These are phyloP conservation scores for Saccharomycopsis sp. DNA, from an alignment of 805 yeast species.

Conservation along the genomic window DNA sequence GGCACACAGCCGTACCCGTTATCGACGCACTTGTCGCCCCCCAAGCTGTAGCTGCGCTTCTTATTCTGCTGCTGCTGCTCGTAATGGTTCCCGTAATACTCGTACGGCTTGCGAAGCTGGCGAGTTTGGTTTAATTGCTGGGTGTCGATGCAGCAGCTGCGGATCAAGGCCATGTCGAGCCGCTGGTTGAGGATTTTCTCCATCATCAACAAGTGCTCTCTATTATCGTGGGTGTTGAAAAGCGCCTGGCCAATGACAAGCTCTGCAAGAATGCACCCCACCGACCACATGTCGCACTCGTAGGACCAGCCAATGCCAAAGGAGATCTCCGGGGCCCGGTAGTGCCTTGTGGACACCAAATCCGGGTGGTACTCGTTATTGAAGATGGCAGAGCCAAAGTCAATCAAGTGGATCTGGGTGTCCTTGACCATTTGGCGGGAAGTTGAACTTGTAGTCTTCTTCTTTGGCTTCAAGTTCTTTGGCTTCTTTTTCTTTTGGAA, in stretches of 20 bases:
- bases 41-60: conserved; percentile 2
- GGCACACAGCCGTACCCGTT: conserved; percentile 19
- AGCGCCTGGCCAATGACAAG: conserved; percentile 88
- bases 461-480: neutral
- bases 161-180: conserved; percentile 34
- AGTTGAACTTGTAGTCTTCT: neutral
- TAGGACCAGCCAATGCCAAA: conserved; percentile 94
- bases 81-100: conserved; percentile 14
- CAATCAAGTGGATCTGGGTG: conserved; percentile 83
- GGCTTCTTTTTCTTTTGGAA: neutral
- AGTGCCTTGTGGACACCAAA: conserved; percentile 90
- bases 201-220: conserved; percentile 93
- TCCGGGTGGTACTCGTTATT: conserved; percentile 89
- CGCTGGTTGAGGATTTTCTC: conserved; percentile 59
- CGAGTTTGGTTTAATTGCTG: neutral
- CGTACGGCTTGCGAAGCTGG: conserved; percentile 11
- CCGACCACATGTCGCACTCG: conserved; percentile 95
- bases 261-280: conserved; percentile 90
- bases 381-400: conserved; percentile 95
- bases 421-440: conserved; percentile 46
- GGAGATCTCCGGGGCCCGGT: conserved; percentile 94
- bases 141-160: conserved; percentile 23
- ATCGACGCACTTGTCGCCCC: neutral
- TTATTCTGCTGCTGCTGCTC: neutral
- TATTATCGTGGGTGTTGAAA: conserved; percentile 89